Conservation (phyloP, 1,284 basidiomycete genomes). For the Salmacisia buchloeana region DNA sequence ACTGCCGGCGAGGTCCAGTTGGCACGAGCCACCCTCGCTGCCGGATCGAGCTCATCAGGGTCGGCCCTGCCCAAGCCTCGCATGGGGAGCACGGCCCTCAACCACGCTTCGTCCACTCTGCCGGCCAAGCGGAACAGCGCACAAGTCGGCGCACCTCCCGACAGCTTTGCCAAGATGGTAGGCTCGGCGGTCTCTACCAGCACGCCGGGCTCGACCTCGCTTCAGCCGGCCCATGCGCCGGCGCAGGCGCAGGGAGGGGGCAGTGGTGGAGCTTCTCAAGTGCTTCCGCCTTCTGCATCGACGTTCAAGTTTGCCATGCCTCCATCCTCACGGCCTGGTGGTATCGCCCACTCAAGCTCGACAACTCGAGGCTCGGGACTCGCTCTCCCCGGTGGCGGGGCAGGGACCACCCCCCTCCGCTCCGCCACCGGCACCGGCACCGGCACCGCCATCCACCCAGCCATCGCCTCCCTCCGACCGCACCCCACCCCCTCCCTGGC, state of each 20-base stretch:
- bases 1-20: neutral
- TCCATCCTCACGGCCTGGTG: neutral
- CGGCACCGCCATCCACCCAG: neutral
- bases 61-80: conserved; percentile 1
- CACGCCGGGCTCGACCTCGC: neutral
- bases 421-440: neutral
- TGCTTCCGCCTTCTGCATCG: neutral
- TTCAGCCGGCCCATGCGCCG: neutral
- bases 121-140: neutral
- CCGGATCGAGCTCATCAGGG: neutral
- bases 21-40: neutral
- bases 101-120: neutral
- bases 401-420: neutral
- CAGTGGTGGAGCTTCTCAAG: neutral
- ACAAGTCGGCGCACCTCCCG: neutral
- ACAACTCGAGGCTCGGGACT: neutral
- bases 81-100: neutral
- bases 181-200: neutral
- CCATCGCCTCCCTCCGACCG: neutral
- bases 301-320: neutral
- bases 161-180: neutral
- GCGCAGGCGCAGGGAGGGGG: neutral
- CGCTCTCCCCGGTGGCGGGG: neutral
- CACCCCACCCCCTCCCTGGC: neutral
- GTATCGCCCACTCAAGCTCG: neutral